Evolutionary conservation across 495 filamentous ascomycete genomes (phyloP), one percentile per base, ranked within the genome.

Genomic region (Friedmanniomyces endolithicus): DNA sequence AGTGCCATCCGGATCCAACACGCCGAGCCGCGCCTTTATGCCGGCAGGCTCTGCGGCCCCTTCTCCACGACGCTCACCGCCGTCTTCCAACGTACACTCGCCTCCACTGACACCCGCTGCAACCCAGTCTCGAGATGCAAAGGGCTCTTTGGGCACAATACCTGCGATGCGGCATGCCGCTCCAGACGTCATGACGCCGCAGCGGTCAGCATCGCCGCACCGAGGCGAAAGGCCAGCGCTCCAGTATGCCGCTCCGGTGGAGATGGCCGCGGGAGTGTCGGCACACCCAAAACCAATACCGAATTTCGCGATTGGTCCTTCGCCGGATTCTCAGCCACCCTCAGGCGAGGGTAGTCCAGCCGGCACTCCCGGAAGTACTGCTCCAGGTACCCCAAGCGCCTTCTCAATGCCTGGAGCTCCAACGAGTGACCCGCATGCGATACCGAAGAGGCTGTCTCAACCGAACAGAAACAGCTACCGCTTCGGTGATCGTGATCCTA

Each of bases 81-180:
- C 74, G 27, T 62, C 72, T 23, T 75, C 82, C 47, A 75, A 82
- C 45, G 82, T 90, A 74, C 83, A 90, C 59, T 92, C 89, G 14
- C 92, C 92, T 56, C 89, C 88, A 22, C 78, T 97, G 14, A 95
- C 90, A 3, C 90, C 92, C 29, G 82, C 88, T 31, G 87, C 79
- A 14, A 87, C 86, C 40, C 68, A 73, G 55, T 79, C 77, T 51
- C 71, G 71, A 60, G 80, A 81, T 62, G 44, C 62, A 59, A 48
- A 60, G 64, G 35, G 53, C 64, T 47, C 60, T 62, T 25, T 59
- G 56, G 53, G 40, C 55, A 55, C 11, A 12, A 52, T 46, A 25
- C 41, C 37, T 16, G 31, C 20, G 6, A 17, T 54, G 45, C 24
- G n/a, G 48, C 63, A 17, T 29, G 51, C 51, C 4, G 78, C 76